These are phyloP conservation scores for Cochlearia excelsa DNA, from an alignment of 345 rosid species.

Conservation along the genomic window DNA sequence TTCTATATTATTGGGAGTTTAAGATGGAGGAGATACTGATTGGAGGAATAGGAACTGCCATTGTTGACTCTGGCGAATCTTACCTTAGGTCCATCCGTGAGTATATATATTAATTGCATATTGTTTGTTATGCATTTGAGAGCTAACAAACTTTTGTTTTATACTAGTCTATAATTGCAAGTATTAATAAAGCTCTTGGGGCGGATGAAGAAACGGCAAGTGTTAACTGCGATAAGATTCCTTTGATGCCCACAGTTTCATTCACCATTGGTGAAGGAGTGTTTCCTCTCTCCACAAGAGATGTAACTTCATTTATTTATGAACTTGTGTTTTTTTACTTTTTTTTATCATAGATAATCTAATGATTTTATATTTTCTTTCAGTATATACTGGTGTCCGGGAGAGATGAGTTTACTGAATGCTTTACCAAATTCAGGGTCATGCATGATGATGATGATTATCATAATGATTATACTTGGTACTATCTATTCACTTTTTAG, in stretches of 20 bases:
- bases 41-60: conserved; percentile 45
- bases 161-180: background rate
- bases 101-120: no score
- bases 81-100: conserved; percentile 41
- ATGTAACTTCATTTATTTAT: background rate
- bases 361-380: background rate
- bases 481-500: background rate
- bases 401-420: background rate
- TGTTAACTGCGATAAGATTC: background rate
- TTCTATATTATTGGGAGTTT: conserved; percentile 40
- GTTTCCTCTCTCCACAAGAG: background rate
- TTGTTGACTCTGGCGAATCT: no score
- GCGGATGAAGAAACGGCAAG: background rate
- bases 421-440: background rate
- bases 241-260: background rate
- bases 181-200: no score
- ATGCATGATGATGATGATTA: background rate
- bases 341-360: no score
- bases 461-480: background rate
- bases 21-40: conserved; percentile 67
- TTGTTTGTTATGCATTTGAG: no score
- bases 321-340: background rate
- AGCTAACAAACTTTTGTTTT: no score
- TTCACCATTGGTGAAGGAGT: background rate
- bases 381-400: background rate